Percentiles rank a stretch among this genome's conserved stretches.
These are phyloP conservation scores for Cladosporium austrohemisphaericum DNA, from an alignment of 2,329 filamentous ascomycete species.

Conservation along the genomic window DNA sequence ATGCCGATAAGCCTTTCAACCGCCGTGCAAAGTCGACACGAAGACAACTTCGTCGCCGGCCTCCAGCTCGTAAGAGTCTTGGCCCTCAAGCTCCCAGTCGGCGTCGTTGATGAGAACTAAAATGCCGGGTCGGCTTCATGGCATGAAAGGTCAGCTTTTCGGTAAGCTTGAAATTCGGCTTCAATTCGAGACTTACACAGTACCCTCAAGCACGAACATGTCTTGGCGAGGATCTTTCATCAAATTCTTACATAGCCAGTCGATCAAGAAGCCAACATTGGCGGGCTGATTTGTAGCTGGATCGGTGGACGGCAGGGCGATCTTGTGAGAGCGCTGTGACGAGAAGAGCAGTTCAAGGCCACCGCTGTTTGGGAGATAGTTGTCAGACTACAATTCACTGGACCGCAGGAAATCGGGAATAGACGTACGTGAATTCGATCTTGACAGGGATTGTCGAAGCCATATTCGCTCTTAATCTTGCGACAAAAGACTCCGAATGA, in stretches of 20 bases:
- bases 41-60: constrained; percentile 85
- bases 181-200: constrained; percentile 64
- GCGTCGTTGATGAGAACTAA: constrained; percentile 95
- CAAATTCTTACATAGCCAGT: constrained; percentile 71
- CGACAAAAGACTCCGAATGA: too few species aligned
- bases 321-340: constrained; percentile 68
- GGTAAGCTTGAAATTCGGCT: neutral
- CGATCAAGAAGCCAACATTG: constrained; percentile 72
- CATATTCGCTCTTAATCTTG: too few species aligned
- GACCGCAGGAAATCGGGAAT: constrained; percentile 18
- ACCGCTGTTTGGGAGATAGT: constrained; percentile 51
- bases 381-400: constrained; percentile 33
- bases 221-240: constrained; percentile 86
- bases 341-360: constrained; percentile 93
- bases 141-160: too few species aligned
- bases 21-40: constrained; percentile 93
- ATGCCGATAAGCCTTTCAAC: too few species aligned
- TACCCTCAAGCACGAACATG: constrained; percentile 80
- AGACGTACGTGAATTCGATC: constrained; percentile 68
- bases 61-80: constrained; percentile 83
- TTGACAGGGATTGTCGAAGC: constrained; percentile 51
- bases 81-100: constrained; percentile 96
- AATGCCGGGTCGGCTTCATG: constrained; percentile 84
- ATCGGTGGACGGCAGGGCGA: constrained; percentile 64
- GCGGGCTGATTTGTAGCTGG: constrained; percentile 54